Percentiles rank a stretch among this genome's conserved stretches.
Evolutionary conservation across 2,329 filamentous ascomycete species (phyloP).

Genomic region (Aspergillus ruber): DNA sequence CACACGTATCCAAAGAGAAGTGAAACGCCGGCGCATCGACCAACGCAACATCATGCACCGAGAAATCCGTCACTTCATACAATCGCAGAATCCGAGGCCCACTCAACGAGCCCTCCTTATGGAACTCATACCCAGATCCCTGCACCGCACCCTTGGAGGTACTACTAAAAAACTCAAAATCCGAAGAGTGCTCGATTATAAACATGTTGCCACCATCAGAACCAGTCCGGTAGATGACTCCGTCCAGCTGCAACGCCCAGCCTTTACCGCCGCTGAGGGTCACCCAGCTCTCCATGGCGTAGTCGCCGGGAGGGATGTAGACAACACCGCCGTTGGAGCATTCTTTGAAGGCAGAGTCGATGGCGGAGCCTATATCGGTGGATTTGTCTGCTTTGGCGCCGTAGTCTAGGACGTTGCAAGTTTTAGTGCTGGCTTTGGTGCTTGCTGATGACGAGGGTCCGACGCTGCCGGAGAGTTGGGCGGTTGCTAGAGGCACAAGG

Average conservation of each 20-base stretch:
- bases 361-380: slow-evolving; percentile 47
- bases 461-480: slow-evolving; percentile 11
- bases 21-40: slow-evolving; percentile 48
- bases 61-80: slow-evolving; percentile 41
- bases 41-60: slow-evolving; percentile 45
- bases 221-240: slow-evolving; percentile 48
- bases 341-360: slow-evolving; percentile 44
- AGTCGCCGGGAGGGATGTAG: slow-evolving; percentile 46
- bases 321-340: slow-evolving; percentile 48
- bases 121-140: slow-evolving; percentile 46
- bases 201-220: slow-evolving; percentile 49
- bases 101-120: slow-evolving; percentile 33
- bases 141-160: slow-evolving; percentile 49
- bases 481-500: slow-evolving; percentile 3
- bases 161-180: slow-evolving; percentile 51
- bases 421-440: slow-evolving; percentile 14
- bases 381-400: slow-evolving; percentile 46
- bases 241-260: slow-evolving; percentile 49
- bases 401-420: slow-evolving; percentile 49
- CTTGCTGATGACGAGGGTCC: slow-evolving; percentile 7
- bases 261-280: slow-evolving; percentile 42
- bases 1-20: slow-evolving; percentile 45
- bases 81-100: slow-evolving; percentile 44
- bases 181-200: slow-evolving; percentile 42
- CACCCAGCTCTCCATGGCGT: slow-evolving; percentile 47